Conservation (phyloP, 202 grass and related monocot genomes). For the Schoenoplectus tabernaemontani region DNA sequence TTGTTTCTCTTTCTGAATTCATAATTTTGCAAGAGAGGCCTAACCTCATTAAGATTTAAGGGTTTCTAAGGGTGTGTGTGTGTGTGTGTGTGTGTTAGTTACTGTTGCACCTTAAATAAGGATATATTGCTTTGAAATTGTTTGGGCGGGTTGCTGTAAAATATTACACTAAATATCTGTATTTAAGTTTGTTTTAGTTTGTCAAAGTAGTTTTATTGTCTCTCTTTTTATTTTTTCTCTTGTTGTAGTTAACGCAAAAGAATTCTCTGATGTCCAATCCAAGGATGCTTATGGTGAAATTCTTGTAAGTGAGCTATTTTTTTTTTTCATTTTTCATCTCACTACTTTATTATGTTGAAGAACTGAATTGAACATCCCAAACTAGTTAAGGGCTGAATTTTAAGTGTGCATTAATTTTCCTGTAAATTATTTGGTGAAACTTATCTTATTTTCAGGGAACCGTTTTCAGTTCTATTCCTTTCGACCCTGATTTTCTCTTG, state of each 20-base stretch:
- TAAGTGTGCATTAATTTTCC: too few species aligned
- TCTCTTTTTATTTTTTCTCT: not conserved
- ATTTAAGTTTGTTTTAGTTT: not conserved
- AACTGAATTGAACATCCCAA: not conserved
- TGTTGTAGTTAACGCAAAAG: constrained; percentile 45
- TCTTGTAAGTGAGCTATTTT: constrained; percentile 40
- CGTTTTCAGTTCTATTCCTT: constrained; percentile 74
- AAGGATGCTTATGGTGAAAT: constrained; percentile 74
- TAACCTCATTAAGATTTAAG: too few species aligned
- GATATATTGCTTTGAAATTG: too few species aligned
- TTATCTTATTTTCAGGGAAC: constrained; percentile 45
- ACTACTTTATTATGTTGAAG: not conserved
- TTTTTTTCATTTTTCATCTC: not conserved
- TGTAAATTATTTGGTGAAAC: not conserved
- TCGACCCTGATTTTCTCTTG: constrained; percentile 45
- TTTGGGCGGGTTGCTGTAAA: not conserved
- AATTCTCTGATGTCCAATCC: constrained; percentile 52
- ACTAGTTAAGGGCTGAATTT: not conserved
- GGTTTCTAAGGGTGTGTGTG: too few species aligned
- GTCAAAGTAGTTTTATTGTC: not conserved
- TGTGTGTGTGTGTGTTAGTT: too few species aligned
- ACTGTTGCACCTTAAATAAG: too few species aligned
- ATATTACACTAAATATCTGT: not conserved
- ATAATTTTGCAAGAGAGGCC: too few species aligned
- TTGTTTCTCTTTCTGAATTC: too few species aligned